These are phyloP conservation scores for Coleophoma cylindrospora DNA, from an alignment of 2,329 filamentous ascomycete species.

Conservation along the genomic window DNA sequence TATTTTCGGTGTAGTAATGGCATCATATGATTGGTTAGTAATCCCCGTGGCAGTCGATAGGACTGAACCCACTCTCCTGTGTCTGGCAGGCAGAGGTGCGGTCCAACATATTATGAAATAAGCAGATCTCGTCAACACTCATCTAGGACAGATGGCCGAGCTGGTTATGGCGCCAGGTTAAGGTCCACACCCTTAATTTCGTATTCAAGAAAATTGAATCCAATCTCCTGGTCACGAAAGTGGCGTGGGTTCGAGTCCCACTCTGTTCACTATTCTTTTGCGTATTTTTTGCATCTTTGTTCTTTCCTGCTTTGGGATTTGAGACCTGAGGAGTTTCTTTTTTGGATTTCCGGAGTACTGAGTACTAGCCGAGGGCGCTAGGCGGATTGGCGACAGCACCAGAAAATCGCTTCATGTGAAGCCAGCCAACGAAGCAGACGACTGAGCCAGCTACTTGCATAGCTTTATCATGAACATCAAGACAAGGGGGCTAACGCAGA, in stretches of 20 bases:
- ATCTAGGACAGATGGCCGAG: constrained; percentile 15
- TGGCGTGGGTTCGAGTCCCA: constrained; percentile 34
- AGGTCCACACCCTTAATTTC: constrained; percentile 6
- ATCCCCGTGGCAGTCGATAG: no score
- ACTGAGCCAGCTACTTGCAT: no score
- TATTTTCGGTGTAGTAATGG: no score
- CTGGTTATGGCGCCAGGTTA: constrained; percentile 21
- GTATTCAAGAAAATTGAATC: constrained; percentile 6
- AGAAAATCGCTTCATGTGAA: no score
- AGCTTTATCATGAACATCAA: no score
- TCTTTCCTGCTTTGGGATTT: not conserved
- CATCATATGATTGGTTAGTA: no score
- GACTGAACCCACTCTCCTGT: no score
- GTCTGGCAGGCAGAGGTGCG: not conserved
- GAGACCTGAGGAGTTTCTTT: not conserved
- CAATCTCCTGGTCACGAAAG: constrained; percentile 31
- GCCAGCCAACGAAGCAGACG: no score
- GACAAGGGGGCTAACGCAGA: no score
- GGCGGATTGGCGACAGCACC: no score
- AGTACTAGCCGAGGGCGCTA: no score
- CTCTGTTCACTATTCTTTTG: constrained; percentile 29
- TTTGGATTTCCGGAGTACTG: not conserved
- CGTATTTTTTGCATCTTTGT: constrained; percentile 16
- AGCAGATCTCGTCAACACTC: not conserved
- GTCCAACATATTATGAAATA: not conserved